Evolutionary conservation across 192 early-diverging fungal genomes (phyloP).

Genomic region (Coemansia sp.): DNA sequence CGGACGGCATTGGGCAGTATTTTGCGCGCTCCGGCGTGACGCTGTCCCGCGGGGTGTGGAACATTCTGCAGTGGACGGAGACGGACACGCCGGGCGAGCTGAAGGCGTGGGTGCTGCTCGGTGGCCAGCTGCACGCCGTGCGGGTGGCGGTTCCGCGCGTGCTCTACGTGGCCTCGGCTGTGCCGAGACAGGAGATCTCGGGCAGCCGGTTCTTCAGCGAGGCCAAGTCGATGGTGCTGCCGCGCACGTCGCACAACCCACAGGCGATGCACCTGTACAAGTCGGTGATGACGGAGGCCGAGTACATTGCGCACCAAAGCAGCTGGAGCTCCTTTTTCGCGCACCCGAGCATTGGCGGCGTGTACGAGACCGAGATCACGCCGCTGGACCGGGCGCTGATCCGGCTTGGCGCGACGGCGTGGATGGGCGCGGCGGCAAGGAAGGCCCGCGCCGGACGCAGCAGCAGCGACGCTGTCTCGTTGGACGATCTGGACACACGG

Average conservation of each 20-base stretch:
- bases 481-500: slow-evolving; percentile 40
- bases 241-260: slow-evolving; percentile 62
- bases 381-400: slow-evolving; percentile 80
- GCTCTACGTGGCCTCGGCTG: slow-evolving; percentile 81
- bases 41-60: slow-evolving; percentile 71
- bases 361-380: slow-evolving; percentile 92
- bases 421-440: slow-evolving; percentile 29
- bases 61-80: slow-evolving; percentile 82
- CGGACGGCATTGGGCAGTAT: slow-evolving; percentile 49
- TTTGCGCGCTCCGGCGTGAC: slow-evolving; percentile 69
- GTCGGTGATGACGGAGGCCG: slow-evolving; percentile 77
- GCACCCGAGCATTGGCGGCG: slow-evolving; percentile 85
- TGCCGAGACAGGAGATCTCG: slow-evolving; percentile 54
- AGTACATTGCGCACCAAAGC: slow-evolving; percentile 71
- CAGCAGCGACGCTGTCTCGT: slow-evolving; percentile 22
- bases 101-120: slow-evolving; percentile 78
- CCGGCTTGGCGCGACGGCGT: slow-evolving; percentile 64
- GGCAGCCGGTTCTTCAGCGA: slow-evolving; percentile 49
- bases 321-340: slow-evolving; percentile 80
- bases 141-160: slow-evolving; percentile 76
- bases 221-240: slow-evolving; percentile 62
- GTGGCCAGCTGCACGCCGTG: slow-evolving; percentile 69
- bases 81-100: slow-evolving; percentile 87
- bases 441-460: slow-evolving; percentile 19
- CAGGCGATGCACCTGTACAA: slow-evolving; percentile 73